Percentiles rank a stretch among this genome's conserved stretches.
phyloP scores from a whole-genome alignment of 495 filamentous ascomycete species.

The Parathielavia appendiculata region DNA sequence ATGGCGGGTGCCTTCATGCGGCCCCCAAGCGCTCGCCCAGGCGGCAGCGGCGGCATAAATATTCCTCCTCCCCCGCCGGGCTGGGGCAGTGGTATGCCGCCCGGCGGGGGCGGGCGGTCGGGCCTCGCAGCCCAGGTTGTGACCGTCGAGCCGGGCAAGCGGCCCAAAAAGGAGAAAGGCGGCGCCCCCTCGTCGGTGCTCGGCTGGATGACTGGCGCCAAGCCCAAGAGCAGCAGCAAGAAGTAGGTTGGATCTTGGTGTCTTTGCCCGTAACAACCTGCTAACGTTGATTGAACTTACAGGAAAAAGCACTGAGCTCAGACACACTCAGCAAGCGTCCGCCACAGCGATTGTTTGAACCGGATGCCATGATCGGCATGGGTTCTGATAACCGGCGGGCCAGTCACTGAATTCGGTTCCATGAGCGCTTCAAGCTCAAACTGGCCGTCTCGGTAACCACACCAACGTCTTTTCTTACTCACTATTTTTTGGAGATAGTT shows the following conservation, averaged over 20 bases:
- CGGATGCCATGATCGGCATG: too few species aligned
- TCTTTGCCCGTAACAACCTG: too few species aligned
- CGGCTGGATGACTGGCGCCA: constrained; percentile 38
- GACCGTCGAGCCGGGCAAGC: constrained; percentile 16
- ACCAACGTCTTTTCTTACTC: neutral
- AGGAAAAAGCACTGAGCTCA: too few species aligned
- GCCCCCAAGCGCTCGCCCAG: constrained; percentile 17
- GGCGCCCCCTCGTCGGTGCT: constrained; percentile 21
- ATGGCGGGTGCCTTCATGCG: constrained; percentile 16
- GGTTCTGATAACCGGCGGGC: too few species aligned
- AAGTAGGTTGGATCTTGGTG: constrained; percentile 27
- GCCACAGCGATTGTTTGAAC: too few species aligned
- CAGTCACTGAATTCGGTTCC: too few species aligned
- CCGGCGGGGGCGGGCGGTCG: constrained; percentile 5
- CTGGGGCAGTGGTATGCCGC: neutral
- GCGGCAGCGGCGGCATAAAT: constrained; percentile 15
- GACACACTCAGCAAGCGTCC: too few species aligned
- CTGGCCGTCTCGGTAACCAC: neutral
- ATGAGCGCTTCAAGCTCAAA: neutral
- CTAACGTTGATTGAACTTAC: too few species aligned
- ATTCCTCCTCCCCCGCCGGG: constrained; percentile 21
- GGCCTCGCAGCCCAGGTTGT: constrained; percentile 13
- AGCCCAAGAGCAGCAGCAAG: constrained; percentile 28
- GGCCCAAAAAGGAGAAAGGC: constrained; percentile 5
- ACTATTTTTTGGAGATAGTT: neutral